phyloP scores from a whole-genome alignment of 23 red algal genomes.

The Chondrus crispus region DNA sequence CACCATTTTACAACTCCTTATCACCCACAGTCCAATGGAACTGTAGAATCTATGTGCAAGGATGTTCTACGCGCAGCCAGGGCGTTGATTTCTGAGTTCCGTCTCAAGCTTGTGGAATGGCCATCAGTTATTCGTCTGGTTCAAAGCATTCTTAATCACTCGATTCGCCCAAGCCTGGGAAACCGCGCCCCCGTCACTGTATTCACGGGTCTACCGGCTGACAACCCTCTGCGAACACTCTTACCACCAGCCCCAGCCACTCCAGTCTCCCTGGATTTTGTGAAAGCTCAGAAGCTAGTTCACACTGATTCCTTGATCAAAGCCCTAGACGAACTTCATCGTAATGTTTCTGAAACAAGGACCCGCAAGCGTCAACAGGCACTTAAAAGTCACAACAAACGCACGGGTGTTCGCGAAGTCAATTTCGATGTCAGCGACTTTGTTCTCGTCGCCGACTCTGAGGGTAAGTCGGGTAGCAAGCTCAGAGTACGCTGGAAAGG shows the following conservation, averaged over 20 bases:
- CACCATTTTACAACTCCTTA: background rate
- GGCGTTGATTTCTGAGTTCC: background rate
- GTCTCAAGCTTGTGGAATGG: background rate
- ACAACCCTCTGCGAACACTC: background rate
- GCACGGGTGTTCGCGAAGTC: background rate
- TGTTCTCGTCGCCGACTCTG: background rate
- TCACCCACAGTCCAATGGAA: background rate
- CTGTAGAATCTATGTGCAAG: background rate
- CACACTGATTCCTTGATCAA: background rate
- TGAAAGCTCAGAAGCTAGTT: background rate
- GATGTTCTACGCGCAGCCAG: background rate
- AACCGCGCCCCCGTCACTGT: background rate
- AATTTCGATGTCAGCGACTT: background rate
- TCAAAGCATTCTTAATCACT: constrained; percentile 6
- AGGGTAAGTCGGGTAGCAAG: background rate
- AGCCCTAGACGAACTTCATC: background rate
- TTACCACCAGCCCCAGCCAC: background rate
- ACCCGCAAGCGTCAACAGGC: background rate
- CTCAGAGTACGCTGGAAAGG: background rate
- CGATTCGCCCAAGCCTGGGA: background rate
- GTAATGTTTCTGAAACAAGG: background rate
- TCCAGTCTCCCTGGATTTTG: background rate
- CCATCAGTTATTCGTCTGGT: background rate
- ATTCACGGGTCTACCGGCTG: background rate
- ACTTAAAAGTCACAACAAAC: background rate